Percentiles rank a stretch among this genome's conserved stretches.
Conservation (phyloP, 2,329 filamentous ascomycete genomes). For the Aspergillus alliaceus region DNA sequence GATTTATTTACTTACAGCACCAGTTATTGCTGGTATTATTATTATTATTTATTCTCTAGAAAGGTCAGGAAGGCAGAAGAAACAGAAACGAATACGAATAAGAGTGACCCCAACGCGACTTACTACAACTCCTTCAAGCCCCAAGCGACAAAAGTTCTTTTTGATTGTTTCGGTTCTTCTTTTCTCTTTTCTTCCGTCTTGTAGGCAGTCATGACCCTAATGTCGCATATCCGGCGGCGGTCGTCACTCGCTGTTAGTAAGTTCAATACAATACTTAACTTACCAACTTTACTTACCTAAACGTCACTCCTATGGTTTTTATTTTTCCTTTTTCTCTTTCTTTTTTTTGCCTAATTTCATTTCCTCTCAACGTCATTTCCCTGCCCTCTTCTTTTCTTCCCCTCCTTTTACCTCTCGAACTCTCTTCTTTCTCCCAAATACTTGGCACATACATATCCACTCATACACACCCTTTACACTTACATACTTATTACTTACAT, state of each 20-base stretch:
- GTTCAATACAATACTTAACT: slow-evolving; percentile 12
- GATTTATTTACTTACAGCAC: not conserved
- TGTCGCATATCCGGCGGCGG: slow-evolving; percentile 38
- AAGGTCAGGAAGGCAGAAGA: not conserved
- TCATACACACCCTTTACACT: not conserved
- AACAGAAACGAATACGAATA: slow-evolving; percentile 3
- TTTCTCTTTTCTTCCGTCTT: not conserved
- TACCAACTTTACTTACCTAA: not conserved
- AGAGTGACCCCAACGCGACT: not conserved
- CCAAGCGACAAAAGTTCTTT: not conserved
- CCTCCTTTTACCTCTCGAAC: not conserved
- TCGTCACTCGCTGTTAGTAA: slow-evolving; percentile 37
- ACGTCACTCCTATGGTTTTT: not conserved
- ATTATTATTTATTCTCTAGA: not conserved
- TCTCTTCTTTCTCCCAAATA: not conserved
- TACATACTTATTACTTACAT: not conserved
- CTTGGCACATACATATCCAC: not conserved
- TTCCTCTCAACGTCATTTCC: not conserved
- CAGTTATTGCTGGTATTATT: not conserved
- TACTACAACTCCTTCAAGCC: not conserved
- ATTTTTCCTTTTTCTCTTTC: not conserved
- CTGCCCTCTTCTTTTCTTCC: not conserved
- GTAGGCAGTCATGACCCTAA: slow-evolving; percentile 30
- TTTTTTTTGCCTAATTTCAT: not conserved
- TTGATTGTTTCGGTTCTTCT: not conserved